phyloP scores from a whole-genome alignment of 2,329 filamentous ascomycete species.

The Fusarium agapanthi region DNA sequence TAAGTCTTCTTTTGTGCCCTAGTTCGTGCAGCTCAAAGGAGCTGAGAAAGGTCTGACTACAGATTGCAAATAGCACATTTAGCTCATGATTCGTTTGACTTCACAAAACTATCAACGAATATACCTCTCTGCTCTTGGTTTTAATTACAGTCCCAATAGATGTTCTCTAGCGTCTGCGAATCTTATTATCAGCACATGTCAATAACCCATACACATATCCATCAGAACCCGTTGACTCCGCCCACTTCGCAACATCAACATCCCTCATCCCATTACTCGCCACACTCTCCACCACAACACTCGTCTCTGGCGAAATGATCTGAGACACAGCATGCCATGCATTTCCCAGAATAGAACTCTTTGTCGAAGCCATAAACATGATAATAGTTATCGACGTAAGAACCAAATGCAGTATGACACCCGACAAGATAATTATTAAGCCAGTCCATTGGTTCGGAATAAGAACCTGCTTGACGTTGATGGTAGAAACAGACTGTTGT shows the following conservation, averaged over 20 bases:
- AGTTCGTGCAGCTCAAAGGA: neutral
- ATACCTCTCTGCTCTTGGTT: fast-evolving
- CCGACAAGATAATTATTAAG: fast-evolving
- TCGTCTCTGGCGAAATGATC: slow-evolving; percentile 6
- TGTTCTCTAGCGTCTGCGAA: neutral
- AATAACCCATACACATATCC: neutral
- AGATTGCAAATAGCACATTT: fast-evolving
- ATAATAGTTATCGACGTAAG: neutral
- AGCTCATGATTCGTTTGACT: fast-evolving
- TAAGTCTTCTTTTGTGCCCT: fast-evolving
- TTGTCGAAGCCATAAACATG: neutral
- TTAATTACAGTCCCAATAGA: fast-evolving
- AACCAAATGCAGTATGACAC: neutral
- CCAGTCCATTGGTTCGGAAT: slow-evolving; percentile 1
- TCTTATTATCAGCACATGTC: neutral
- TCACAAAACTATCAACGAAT: fast-evolving
- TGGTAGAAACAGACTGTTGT: neutral
- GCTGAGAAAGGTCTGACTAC: fast-evolving
- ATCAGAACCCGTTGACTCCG: neutral
- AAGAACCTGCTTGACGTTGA: neutral
- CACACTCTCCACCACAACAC: neutral
- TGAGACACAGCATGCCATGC: slow-evolving; percentile 19
- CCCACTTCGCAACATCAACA: slow-evolving; percentile 6
- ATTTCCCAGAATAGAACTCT: neutral
- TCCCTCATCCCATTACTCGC: neutral